Base-by-base conservation (phyloP, 768 basidiomycete genomes). In the Gloeostereum incarnatum region DNA sequence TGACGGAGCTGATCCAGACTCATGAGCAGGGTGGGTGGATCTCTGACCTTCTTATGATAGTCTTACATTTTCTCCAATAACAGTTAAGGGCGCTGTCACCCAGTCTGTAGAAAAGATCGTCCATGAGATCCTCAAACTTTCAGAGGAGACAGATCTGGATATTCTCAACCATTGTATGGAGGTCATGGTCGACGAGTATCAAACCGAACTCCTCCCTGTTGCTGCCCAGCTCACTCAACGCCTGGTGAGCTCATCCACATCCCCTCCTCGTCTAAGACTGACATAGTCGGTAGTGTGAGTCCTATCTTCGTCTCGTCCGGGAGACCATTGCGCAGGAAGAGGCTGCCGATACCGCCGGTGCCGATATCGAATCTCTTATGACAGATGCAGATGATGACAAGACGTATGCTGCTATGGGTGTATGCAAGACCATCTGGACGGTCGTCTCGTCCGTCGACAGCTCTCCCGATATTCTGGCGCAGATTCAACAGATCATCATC, bases 131-230 rank as follows among this genome's bases (percentile, higher is more conserved):
- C 71, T 92, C 49, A 88, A 87, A 55, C 68, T 94, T 31, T 78
- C 85, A n/a, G 85, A 91, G 53, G 86, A 92, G 59, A 89, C 87
- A 31, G 90, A 93, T 54, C 62, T 94, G 31, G 89, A 93, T 53
- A 71, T 87, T 34, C 66, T 92, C 39, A 89, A 87, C 51, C 68
- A 65, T 44, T 75, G 81, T 50, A 88, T 90, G 81, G 84, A 89
- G 49, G 73, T 76, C 18, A 81, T 93, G 75, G 90, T 92, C 11
- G 78, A 88, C 46, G 73, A 74, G 29, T 94, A 87, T 73, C 79
- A 85, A 51, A 75, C 75, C 3, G 85, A 92, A 63, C 64, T 94
- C 4, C 62, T 89, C 3, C 89, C 89, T 4, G 89, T 92, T 29
- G 85, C 88, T 11, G 78, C 79, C 23, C 81, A 88, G 55, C 67